Evolutionary conservation across 2,329 filamentous ascomycete species (phyloP).

Genomic region (Sporothrix dimorphospora): DNA sequence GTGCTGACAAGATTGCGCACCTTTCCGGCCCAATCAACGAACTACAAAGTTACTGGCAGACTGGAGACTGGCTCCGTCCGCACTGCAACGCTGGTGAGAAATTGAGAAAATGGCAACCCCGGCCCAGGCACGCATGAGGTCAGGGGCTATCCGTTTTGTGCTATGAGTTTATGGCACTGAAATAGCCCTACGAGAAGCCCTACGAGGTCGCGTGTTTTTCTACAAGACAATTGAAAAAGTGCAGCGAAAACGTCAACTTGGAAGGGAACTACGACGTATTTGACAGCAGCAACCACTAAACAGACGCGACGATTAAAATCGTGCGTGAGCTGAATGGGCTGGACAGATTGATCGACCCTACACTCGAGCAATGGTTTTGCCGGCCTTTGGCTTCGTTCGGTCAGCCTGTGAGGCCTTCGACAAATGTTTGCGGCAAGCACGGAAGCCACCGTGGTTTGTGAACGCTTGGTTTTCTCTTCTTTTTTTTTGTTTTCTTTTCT

Average conservation of each 20-base stretch:
- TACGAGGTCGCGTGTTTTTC: not conserved
- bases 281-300: too few relatives aligned
- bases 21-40: slow-evolving; percentile 8
- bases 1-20: slow-evolving; percentile 19
- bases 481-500: not conserved
- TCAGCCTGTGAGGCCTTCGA: not conserved
- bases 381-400: not conserved
- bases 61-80: not conserved
- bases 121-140: not conserved
- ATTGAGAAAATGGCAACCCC: not conserved
- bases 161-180: not conserved
- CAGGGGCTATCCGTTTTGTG: not conserved
- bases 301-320: not conserved
- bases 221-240: not conserved
- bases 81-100: not conserved
- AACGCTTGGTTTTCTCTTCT: not conserved
- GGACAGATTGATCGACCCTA: not conserved
- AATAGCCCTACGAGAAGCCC: not conserved
- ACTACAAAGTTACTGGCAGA: not conserved
- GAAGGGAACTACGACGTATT: too few relatives aligned
- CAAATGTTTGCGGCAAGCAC: not conserved
- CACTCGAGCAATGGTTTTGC: not conserved
- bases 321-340: not conserved
- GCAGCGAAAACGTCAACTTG: not conserved
- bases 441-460: not conserved